A percentile compares a stretch with the other conserved stretches of the same genome.
Evolutionary conservation across 306 rosid species (phyloP).

Genomic region (Oxytropis ochrocephala): DNA sequence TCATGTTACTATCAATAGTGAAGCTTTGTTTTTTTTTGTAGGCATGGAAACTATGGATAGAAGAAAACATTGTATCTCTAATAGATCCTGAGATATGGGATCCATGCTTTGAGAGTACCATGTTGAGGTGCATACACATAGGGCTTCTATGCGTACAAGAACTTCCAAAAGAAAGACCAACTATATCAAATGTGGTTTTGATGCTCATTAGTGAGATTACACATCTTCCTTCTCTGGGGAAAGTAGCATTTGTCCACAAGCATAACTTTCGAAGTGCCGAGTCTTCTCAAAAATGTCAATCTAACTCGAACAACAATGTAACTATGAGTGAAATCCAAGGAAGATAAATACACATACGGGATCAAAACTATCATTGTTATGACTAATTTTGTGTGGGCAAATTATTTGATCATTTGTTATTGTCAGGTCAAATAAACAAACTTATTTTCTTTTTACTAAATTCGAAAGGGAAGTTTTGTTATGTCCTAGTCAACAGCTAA

Average conservation of each 20-base stretch:
- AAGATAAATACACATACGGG: not conserved
- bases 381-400: not conserved
- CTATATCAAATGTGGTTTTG: slow-evolving; percentile 28
- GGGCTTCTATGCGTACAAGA: slow-evolving; percentile 35
- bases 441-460: not conserved
- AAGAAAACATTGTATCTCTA: slow-evolving; percentile 11
- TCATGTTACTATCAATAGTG: not conserved
- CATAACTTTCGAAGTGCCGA: not conserved
- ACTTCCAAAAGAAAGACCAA: slow-evolving; percentile 34
- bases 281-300: slow-evolving; percentile 24
- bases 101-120: slow-evolving; percentile 13
- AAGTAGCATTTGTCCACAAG: slow-evolving; percentile 30
- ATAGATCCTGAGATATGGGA: slow-evolving; percentile 25
- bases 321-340: slow-evolving; percentile 28
- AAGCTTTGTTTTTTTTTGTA: not conserved
- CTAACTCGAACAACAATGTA: slow-evolving; percentile 25
- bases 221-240: slow-evolving; percentile 23
- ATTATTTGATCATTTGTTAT: not conserved
- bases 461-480: not conserved
- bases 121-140: slow-evolving; percentile 30
- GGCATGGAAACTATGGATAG: slow-evolving; percentile 36
- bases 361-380: not conserved
- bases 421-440: not conserved
- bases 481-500: not conserved
- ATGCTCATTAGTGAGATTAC: slow-evolving; percentile 37